A percentile compares a stretch with the other conserved stretches of the same genome.
These are phyloP conservation scores for Aspergillus udagawae DNA, from an alignment of 2,329 filamentous ascomycete species.

Conservation along the genomic window DNA sequence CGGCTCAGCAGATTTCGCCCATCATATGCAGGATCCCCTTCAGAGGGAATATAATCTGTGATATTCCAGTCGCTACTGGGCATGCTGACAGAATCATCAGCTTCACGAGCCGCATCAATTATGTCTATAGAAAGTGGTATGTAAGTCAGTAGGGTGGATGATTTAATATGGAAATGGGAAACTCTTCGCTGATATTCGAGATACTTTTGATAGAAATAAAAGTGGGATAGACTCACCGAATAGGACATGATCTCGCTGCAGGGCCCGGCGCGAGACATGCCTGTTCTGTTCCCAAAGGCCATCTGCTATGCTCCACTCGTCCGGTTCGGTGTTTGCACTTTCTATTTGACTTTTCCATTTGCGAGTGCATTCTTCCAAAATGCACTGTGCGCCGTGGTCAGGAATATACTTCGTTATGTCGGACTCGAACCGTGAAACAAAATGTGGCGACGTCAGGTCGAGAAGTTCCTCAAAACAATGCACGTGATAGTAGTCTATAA, in stretches of 20 bases:
- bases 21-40: neutral
- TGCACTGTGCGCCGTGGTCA: conserved; percentile 5
- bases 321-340: neutral
- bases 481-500: conserved; percentile 9
- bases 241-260: no score
- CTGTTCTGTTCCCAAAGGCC: conserved; percentile 4
- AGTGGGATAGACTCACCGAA: no score
- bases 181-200: no score
- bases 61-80: neutral
- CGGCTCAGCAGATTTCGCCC: neutral
- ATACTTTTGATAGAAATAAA: no score
- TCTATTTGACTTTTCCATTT: conserved; percentile 7
- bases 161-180: no score
- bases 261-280: neutral
- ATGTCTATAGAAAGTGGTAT: neutral
- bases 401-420: conserved; percentile 4
- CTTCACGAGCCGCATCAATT: neutral
- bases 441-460: conserved; percentile 7
- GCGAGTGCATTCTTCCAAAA: conserved; percentile 8
- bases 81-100: no score
- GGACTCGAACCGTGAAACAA: conserved; percentile 6
- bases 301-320: conserved; percentile 7
- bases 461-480: conserved; percentile 8
- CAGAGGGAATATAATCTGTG: neutral
- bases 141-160: no score